Evolutionary conservation across 441 rosid genomes (phyloP), one percentile per base, ranked within the genome.

Genomic region (Populus hybrid): DNA sequence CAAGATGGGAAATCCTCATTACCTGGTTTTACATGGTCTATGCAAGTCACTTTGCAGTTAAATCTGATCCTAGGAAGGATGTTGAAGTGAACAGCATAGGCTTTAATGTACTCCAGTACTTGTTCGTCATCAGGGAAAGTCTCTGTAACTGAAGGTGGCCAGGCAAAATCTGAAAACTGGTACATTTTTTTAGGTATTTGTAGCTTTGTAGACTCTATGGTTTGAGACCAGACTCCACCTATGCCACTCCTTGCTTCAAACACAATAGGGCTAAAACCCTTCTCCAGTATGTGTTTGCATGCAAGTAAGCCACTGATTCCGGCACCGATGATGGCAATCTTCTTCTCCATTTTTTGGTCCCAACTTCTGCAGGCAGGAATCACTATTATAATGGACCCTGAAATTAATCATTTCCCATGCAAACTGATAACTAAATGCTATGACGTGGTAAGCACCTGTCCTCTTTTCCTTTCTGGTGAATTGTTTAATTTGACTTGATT

Each of bases 231-330:
- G 35, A 84, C 77, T n/a, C 93, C 93, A 5, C 91, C 90, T 1
- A 83, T 14, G 10, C 54, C 46, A 69, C 72, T 75, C 8, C 64
- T 66, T 4, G 87, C 46, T 57, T 90, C 91, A 67, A 90, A 90
- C 36, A 90, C 85, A 0, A 86, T 24, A 0, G 90, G 90, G 61
- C 72, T 21, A 35, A 75, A 84, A 11, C 89, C 89, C 46, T 86
- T 86, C 59, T 86, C 85, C 66, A 90, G 77, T n/a, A 73, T 46
- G 73, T 87, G 79, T 20, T 87, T 86, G 67, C 91, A 88, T 8
- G 91, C 90, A 8, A 87, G 79, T 0, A 90, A 85, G 75, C 93
- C 90, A 75, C 93, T 87, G 2, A 85, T 46, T 8, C 91, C 91
- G 4, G 86, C 90, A 46, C 90, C 90, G 1, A 90, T 28, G 0